Base-by-base conservation (phyloP, 1,139 yeast species). In the Torulaspora pretoriensis region DNA sequence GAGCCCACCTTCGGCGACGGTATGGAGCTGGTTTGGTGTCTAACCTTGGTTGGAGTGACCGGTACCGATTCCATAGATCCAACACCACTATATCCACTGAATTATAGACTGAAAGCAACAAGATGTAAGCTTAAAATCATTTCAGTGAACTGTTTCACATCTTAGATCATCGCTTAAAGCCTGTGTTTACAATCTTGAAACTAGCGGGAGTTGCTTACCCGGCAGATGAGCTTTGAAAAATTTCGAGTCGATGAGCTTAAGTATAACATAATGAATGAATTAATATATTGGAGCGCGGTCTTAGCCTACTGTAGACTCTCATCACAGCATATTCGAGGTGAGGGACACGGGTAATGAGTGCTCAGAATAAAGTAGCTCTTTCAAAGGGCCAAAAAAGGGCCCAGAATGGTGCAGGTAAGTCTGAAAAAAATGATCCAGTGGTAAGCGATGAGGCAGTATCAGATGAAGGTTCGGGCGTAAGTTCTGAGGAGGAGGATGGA, bases 1-100 rank as follows among this genome's bases (percentile, higher is more conserved):
- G 49, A 42, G 5, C 43, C 45, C n/a, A 40, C 33, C 26, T 39
- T 47, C 7, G 56, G 54, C 8, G 57, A 53, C 13, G 56, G 57
- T 28, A 54, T 54, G 13, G 46, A 48, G 25, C 53, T 50, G n/a
- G 17, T 26, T 16, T 19, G 23, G 8, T 38, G 17, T 17, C 29
- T 43, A 17, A 31, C 31, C 38, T 35, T 50, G 9, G 49, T 44
- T 8, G 56, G 56, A 1, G 56, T 54, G n/a, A 44, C 44, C 3
- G 53, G 53, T 8, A 35, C 30, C 23, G 37, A 25, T n/a, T 41
- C 41, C 49, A 46, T 46, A 14, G 25, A 36, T n/a, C 13, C 13
- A 12, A 16, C 7, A 2, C 19, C 32, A 19, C 19, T 14, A 9
- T 8, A 10, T 19, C 14, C 32, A 29, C 19, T 13, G 22, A 16